Percentiles rank a stretch among this genome's conserved stretches.
Conservation (phyloP, 2,329 filamentous ascomycete species). For the Coniochaeta sp. region DNA sequence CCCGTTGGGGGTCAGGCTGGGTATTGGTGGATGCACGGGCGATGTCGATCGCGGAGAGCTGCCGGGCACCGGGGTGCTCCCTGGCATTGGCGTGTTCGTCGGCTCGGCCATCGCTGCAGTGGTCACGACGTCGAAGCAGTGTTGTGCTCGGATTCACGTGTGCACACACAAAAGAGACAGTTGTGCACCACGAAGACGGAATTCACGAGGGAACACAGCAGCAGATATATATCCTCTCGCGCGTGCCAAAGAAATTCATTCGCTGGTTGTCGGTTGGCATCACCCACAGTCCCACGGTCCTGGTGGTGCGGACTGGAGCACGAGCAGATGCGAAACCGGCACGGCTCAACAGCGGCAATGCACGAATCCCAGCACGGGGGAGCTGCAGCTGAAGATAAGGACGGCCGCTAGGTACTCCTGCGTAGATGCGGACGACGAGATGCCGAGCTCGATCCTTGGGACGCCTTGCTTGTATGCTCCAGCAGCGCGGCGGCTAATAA, state of each 20-base stretch:
- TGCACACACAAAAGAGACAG: not conserved
- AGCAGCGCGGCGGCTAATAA: not conserved
- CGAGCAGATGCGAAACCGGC: conserved; percentile 1
- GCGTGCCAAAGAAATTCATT: not conserved
- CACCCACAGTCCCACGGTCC: not conserved
- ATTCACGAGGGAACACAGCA: not conserved
- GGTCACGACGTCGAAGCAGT: not conserved
- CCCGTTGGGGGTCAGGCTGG: conserved; percentile 17
- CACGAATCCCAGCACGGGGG: conserved; percentile 1
- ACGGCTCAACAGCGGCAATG: conserved; percentile 2
- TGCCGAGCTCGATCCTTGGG: not conserved
- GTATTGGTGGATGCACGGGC: conserved; percentile 13
- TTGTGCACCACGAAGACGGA: not conserved
- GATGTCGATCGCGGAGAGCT: conserved; percentile 20
- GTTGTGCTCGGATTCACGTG: not conserved
- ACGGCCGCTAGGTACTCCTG: no score
- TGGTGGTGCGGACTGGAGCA: not conserved
- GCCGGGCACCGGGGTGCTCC: conserved; percentile 18
- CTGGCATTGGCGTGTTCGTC: conserved; percentile 20
- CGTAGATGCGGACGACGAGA: not conserved
- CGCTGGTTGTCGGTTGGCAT: not conserved
- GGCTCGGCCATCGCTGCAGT: conserved; percentile 21
- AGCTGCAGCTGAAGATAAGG: not conserved
- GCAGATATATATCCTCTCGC: not conserved
- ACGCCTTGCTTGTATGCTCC: not conserved